Base-by-base conservation (phyloP, 1,139 yeast genomes). In the Yamadazyma blattariae region DNA sequence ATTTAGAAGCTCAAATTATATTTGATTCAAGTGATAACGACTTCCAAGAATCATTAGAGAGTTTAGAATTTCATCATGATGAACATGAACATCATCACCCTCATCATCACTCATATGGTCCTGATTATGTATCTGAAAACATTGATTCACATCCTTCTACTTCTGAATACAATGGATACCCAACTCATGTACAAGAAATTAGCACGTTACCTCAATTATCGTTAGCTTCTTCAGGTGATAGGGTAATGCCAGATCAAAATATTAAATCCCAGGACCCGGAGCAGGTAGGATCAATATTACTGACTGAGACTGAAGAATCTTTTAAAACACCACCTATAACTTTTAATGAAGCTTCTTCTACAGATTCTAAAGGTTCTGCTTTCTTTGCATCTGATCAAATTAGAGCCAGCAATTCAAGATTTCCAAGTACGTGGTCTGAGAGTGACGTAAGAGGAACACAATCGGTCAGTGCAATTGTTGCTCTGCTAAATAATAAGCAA, bases 1-100 rank as follows among this genome's bases (percentile, higher is more conserved):
- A 33, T 34, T 29, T 34, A 27, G 37, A 34, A 23, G 33, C 37
- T 14, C 33, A 52, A 32, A 42, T 41, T 9, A 50, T 43, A 4
- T 32, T 33, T 12, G 38, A 35, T 22, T 31, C 36, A 11, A 29
- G 37, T 16, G 29, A 30, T 6, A 31, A 22, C 26, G 36, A 33
- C 11, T 27, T 30, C 17, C 18, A 24, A 26, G 33, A 24, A 13
- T 22, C 27, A 10, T 4, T 18, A 7, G 33, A 23, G 14, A 29
- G 31, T 20, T n/a, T 30, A 17, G 33, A 30, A 14, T 27, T 18
- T 18, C 30, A 28, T 16, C 33, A 28, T 17, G 31, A 17, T 17
- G 7, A 15, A 15, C 15, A 25, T 11, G 19, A 17, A 17, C 7
- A 5, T 5, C 19, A 17, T 17, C n/a, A n/a, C n/a, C n/a, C n/a